Percentiles rank a stretch among this genome's conserved stretches.
phyloP scores from a whole-genome alignment of 2,329 filamentous ascomycete species.

The Pseudopyricularia cyperi region DNA sequence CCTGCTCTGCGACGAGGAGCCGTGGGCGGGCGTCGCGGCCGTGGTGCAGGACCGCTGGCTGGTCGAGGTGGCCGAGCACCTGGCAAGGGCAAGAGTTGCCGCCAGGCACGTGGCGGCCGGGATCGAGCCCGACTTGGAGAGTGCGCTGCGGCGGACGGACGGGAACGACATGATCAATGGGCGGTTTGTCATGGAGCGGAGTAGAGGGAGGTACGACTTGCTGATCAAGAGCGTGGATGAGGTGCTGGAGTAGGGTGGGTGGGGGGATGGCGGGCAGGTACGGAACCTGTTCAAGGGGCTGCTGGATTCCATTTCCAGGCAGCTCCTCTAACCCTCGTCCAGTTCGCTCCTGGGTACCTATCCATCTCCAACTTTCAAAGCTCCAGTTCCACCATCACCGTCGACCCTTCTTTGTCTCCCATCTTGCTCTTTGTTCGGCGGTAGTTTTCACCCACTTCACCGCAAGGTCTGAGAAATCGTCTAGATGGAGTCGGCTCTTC shows the following conservation, averaged over 20 bases:
- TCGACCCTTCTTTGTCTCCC: no score
- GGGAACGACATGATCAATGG: constrained; percentile 24
- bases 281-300: neutral
- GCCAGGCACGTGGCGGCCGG: constrained; percentile 23
- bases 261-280: no score
- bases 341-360: no score
- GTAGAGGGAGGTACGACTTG: constrained; percentile 13
- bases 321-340: no score
- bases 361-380: no score
- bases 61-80: constrained; percentile 21
- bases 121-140: constrained; percentile 23
- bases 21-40: constrained; percentile 18
- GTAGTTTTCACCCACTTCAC: no score
- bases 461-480: no score
- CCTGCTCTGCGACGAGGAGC: constrained; percentile 15
- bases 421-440: no score
- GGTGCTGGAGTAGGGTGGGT: neutral
- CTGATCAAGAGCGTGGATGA: constrained; percentile 15
- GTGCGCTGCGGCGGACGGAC: constrained; percentile 20
- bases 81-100: constrained; percentile 23
- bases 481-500: no score
- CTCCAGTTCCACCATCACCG: no score
- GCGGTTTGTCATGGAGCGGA: constrained; percentile 8
- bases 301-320: no score
- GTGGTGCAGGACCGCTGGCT: constrained; percentile 27